These are phyloP conservation scores for Colletotrichum simmondsii DNA, from an alignment of 2,329 filamentous ascomycete species.

Conservation along the genomic window DNA sequence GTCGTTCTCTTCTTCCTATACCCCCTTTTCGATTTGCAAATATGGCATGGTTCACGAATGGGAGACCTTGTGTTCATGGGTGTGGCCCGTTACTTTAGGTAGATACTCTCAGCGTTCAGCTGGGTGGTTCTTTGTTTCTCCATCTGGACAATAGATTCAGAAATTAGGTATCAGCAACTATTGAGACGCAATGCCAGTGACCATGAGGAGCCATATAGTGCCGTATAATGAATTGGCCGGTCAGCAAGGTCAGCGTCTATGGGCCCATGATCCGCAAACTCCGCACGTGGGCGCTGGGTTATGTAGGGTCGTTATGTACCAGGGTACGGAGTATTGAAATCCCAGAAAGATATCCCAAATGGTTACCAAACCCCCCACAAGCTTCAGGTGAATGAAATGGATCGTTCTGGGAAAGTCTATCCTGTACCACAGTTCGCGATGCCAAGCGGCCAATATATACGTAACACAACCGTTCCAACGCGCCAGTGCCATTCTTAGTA, in stretches of 20 bases:
- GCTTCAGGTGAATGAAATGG: not conserved
- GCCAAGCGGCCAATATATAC: constrained; percentile 10
- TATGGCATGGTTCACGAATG: constrained; percentile 2
- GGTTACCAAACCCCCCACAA: not conserved
- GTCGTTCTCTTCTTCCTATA: constrained; percentile 6
- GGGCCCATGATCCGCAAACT: not conserved
- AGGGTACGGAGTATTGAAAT: no score
- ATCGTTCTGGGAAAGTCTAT: not conserved
- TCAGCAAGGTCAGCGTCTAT: not conserved
- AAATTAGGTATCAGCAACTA: not conserved
- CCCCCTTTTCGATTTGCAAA: not conserved
- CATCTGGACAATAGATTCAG: not conserved
- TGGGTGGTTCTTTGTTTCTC: not conserved
- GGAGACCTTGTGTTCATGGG: not conserved
- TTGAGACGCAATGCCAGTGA: not conserved
- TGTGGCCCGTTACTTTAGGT: not conserved
- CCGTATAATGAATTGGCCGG: not conserved
- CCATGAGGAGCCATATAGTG: no score
- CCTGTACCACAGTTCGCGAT: not conserved
- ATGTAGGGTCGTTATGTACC: no score
- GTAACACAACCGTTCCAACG: not conserved
- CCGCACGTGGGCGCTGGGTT: not conserved
- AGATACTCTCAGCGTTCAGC: not conserved
- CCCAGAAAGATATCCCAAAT: not conserved
- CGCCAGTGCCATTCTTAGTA: not conserved